phyloP scores from a whole-genome alignment of 495 filamentous ascomycete genomes.

The Rhypophila decipiens region DNA sequence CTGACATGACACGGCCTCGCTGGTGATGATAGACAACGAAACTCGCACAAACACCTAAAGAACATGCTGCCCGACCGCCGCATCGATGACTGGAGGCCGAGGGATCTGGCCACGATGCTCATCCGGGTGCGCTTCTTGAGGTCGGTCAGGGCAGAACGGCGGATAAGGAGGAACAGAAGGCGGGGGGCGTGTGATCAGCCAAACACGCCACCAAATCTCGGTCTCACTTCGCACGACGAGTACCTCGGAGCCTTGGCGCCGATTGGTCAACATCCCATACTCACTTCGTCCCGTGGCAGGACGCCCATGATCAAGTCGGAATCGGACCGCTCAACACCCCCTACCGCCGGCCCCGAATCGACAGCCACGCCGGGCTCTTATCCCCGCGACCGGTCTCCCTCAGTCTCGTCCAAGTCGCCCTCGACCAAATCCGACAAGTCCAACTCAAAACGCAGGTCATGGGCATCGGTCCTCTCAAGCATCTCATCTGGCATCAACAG shows the following conservation, averaged over 20 bases:
- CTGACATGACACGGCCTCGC: not conserved
- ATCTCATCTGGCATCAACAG: conserved; percentile 29
- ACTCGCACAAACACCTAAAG: conserved; percentile 29
- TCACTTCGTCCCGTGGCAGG: conserved; percentile 1
- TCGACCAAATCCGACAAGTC: conserved; percentile 17
- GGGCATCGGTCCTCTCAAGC: conserved; percentile 28
- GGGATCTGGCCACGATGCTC: conserved; percentile 24
- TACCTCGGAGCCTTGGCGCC: not conserved
- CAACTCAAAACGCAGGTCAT: conserved; percentile 23
- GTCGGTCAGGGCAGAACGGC: conserved; percentile 21
- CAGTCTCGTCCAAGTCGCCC: conserved; percentile 13
- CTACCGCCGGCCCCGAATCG: conserved; percentile 11
- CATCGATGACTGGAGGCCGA: conserved; percentile 29
- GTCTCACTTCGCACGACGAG: not conserved
- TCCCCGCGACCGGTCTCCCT: conserved; percentile 19
- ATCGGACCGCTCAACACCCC: conserved; percentile 17
- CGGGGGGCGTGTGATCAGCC: not conserved
- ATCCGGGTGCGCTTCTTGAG: conserved; percentile 25
- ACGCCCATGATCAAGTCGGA: conserved; percentile 12
- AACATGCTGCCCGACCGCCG: conserved; percentile 27
- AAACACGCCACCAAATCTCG: not conserved
- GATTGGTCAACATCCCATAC: conserved; percentile 1
- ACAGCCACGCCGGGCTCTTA: conserved; percentile 15
- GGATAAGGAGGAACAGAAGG: conserved; percentile 11
- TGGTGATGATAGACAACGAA: conserved; percentile 19